A percentile compares a stretch with the other conserved stretches of the same genome.
These are phyloP conservation scores for Hemisphaericaspora xylofermentans DNA, from an alignment of 1,139 yeast genomes.

Conservation along the genomic window DNA sequence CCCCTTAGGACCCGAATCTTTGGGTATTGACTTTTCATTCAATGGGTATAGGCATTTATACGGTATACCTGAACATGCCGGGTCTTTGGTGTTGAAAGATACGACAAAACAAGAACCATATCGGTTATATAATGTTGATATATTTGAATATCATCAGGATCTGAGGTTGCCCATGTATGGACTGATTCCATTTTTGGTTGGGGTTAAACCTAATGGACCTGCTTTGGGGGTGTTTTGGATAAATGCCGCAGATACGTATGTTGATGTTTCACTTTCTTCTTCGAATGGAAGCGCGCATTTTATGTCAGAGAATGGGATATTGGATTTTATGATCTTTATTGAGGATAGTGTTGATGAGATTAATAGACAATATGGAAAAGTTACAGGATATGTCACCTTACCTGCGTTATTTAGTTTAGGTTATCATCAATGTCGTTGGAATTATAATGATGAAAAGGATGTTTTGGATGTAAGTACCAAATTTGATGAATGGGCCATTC, in stretches of 20 bases:
- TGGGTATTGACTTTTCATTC: conserved; percentile 76
- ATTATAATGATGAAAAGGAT: conserved; percentile 85
- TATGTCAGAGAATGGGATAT: conserved; percentile 87
- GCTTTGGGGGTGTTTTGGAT: conserved; percentile 88
- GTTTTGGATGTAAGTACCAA: conserved; percentile 65
- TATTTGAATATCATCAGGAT: conserved; percentile 84
- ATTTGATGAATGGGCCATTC: conserved; percentile 75
- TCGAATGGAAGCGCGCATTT: conserved; percentile 56
- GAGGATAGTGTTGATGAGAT: conserved; percentile 63
- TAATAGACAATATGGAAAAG: conserved; percentile 57
- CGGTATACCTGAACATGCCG: conserved; percentile 97
- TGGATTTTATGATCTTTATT: conserved; percentile 72
- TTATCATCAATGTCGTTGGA: conserved; percentile 97
- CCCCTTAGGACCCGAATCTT: conserved; percentile 88
- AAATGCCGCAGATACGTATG: conserved; percentile 88
- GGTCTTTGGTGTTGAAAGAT: conserved; percentile 67
- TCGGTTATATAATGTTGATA: conserved; percentile 87
- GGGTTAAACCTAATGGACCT: conserved; percentile 53
- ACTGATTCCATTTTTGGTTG: conserved; percentile 82
- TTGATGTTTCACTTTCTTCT: conserved; percentile 60
- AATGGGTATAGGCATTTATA: conserved; percentile 61
- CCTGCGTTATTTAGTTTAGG: conserved; percentile 84
- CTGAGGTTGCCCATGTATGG: conserved; percentile 94
- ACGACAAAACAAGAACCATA: conserved; percentile 69
- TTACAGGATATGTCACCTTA: conserved; percentile 76